These are phyloP conservation scores for Acer negundo DNA, from an alignment of 345 rosid species.

Conservation along the genomic window DNA sequence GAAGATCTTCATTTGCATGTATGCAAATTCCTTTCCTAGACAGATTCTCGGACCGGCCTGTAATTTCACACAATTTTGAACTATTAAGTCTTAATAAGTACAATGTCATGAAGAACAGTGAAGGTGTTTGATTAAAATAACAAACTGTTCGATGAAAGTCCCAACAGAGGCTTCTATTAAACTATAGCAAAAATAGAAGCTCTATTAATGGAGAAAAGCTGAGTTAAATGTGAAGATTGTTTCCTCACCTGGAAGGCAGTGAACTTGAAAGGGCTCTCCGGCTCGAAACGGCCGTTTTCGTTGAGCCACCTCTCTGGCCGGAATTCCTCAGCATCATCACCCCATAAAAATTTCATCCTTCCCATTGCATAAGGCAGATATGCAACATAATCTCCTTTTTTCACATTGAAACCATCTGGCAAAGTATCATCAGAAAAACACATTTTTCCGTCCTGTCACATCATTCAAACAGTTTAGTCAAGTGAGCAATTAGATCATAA, in stretches of 20 bases:
- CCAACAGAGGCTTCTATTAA: no score
- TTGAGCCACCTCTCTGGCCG: constrained; percentile 39
- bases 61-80: neutral
- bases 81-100: neutral
- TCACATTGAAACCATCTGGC: constrained; percentile 31
- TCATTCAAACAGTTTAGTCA: neutral
- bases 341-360: constrained; percentile 34
- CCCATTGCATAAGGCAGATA: constrained; percentile 35
- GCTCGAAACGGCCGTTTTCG: constrained; percentile 22
- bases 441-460: constrained; percentile 25
- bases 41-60: constrained; percentile 41
- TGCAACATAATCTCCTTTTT: constrained; percentile 27
- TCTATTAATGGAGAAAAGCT: no score
- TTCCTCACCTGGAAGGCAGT: constrained; percentile 33
- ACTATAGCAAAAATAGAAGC: no score
- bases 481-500: no score
- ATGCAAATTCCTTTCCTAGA: constrained; percentile 37
- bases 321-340: constrained; percentile 31
- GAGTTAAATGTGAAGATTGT: neutral
- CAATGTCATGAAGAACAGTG: no score
- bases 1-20: constrained; percentile 31
- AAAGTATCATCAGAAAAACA: constrained; percentile 21
- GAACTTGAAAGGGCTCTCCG: constrained; percentile 32
- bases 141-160: no score
- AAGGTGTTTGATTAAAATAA: no score